Conservation (phyloP, 1,139 yeast species). For the Insectozyma bohioensis region DNA sequence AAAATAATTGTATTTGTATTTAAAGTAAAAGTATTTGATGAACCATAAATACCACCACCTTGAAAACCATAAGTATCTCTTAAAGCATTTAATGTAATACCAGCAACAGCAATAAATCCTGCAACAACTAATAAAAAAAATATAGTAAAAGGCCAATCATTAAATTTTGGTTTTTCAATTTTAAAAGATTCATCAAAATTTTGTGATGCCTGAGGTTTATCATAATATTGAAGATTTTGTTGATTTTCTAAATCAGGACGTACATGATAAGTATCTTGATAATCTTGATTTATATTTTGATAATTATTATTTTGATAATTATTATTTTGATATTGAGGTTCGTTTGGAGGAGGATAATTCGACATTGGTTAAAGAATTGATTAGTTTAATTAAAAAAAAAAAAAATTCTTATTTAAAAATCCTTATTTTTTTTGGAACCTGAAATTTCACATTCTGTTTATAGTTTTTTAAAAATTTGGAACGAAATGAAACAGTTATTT, state of each 20-base stretch:
- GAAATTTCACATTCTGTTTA: too few relatives aligned
- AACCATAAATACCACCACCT: slow-evolving; percentile 67
- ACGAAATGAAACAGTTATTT: not conserved
- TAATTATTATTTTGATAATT: slow-evolving; percentile 9
- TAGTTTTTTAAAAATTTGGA: not conserved
- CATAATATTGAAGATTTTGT: slow-evolving; percentile 20
- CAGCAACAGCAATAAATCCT: slow-evolving; percentile 75
- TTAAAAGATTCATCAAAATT: slow-evolving; percentile 67
- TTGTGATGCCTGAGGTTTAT: slow-evolving; percentile 35
- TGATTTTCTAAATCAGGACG: slow-evolving; percentile 30
- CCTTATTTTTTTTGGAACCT: slow-evolving; percentile 1
- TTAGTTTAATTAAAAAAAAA: not conserved
- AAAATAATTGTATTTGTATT: slow-evolving; percentile 74
- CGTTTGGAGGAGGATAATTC: slow-evolving; percentile 9
- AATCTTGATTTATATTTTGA: slow-evolving; percentile 3
- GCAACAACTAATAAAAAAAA: slow-evolving; percentile 60
- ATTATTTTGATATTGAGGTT: slow-evolving; percentile 9
- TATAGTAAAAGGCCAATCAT: slow-evolving; percentile 72
- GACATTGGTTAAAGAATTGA: too few relatives aligned
- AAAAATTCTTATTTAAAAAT: not conserved
- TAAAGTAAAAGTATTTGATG: slow-evolving; percentile 55
- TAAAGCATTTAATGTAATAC: slow-evolving; percentile 66
- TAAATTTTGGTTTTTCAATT: slow-evolving; percentile 61
- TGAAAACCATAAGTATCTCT: slow-evolving; percentile 50
- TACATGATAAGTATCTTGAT: slow-evolving; percentile 11